Percentiles rank a stretch among this genome's conserved stretches.
Conservation (phyloP, 352 stramenopile genomes). For the Phytophthora cajani region DNA sequence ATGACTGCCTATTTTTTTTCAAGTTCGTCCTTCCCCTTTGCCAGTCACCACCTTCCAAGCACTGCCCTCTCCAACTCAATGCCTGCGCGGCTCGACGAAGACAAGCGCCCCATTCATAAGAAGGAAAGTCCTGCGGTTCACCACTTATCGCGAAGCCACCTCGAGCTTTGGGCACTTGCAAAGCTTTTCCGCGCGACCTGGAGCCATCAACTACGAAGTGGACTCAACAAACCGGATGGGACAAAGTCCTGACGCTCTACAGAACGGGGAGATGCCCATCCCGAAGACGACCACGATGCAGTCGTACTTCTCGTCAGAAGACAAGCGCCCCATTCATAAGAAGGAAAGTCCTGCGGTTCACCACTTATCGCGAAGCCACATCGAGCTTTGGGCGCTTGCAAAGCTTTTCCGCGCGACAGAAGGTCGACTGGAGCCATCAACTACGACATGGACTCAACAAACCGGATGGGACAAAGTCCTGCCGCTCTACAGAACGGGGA, state of each 20-base stretch:
- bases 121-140: constrained; percentile 2
- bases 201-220: constrained; percentile 28
- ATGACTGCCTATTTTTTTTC: constrained; percentile 17
- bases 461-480: constrained; percentile 48
- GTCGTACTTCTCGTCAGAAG: constrained; percentile 30
- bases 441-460: constrained; percentile 43
- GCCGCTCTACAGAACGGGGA: constrained; percentile 11
- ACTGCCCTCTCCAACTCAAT: not conserved
- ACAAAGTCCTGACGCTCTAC: constrained; percentile 26
- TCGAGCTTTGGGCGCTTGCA: constrained; percentile 56
- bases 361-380: constrained; percentile 30
- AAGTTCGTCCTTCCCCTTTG: not conserved
- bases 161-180: constrained; percentile 56
- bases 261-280: constrained; percentile 15
- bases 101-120: not conserved
- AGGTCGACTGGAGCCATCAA: constrained; percentile 13
- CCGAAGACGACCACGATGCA: constrained; percentile 39
- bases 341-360: constrained; percentile 2
- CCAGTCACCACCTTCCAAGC: not conserved
- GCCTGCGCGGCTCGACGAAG: not conserved
- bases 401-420: constrained; percentile 53
- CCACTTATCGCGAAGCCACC: constrained; percentile 30
- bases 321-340: not conserved
- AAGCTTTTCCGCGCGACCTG: constrained; percentile 48
- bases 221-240: constrained; percentile 49